Evolutionary conservation across 2,329 filamentous ascomycete species (phyloP).

Genomic region (Xylariomycetidae sp.): DNA sequence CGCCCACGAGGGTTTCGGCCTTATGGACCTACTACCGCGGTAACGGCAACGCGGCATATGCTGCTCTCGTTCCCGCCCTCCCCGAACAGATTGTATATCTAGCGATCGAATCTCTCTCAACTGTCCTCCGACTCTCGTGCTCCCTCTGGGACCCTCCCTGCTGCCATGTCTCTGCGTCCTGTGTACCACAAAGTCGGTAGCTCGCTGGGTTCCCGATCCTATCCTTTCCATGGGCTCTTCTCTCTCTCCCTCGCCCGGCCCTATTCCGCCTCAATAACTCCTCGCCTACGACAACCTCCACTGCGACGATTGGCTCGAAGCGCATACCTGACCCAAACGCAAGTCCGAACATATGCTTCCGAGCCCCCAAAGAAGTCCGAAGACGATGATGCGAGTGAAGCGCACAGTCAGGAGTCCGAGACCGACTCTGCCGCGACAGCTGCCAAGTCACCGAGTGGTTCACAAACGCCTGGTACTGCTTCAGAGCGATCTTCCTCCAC

Average conservation of each 20-base stretch:
- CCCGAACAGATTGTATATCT: too few species aligned
- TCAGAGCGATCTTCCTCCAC: conserved; percentile 14
- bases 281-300: too few species aligned
- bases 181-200: conserved; percentile 7
- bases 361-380: conserved; percentile 10
- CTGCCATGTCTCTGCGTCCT: conserved; percentile 17
- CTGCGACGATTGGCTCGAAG: too few species aligned
- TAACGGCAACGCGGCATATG: conserved; percentile 23
- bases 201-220: conserved; percentile 3
- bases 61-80: too few species aligned
- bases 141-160: too few species aligned
- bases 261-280: too few species aligned
- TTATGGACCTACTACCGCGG: conserved; percentile 21
- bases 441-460: conserved; percentile 19
- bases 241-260: too few species aligned
- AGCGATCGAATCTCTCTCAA: too few species aligned
- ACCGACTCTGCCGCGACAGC: conserved; percentile 19
- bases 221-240: too few species aligned
- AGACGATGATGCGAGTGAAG: conserved; percentile 11
- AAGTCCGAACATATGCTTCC: conserved; percentile 14
- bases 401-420: conserved; percentile 17
- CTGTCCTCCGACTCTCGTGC: too few species aligned
- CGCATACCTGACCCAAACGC: too few species aligned
- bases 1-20: not conserved
- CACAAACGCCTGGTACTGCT: conserved; percentile 13